Evolutionary conservation across 2,329 filamentous ascomycete genomes (phyloP).

Genomic region (Sordariomycetes sp.): DNA sequence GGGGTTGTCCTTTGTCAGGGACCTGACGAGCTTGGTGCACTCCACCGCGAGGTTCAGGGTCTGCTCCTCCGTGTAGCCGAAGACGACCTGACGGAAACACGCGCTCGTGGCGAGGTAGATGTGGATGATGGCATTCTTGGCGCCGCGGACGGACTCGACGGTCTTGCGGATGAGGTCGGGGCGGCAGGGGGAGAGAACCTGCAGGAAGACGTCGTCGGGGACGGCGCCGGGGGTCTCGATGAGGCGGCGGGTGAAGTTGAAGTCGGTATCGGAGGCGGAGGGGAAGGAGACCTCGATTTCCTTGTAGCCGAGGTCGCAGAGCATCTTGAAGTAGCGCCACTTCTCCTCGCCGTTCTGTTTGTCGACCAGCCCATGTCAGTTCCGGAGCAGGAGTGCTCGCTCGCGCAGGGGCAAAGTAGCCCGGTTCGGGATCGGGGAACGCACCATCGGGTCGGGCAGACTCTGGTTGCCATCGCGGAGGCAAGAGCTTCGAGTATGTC

Average conservation of each 20-base stretch:
- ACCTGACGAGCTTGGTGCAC: conserved; percentile 76
- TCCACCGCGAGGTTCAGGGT: conserved; percentile 69
- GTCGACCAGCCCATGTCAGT: conserved; percentile 6
- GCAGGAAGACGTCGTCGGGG: conserved; percentile 81
- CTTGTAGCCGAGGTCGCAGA: conserved; percentile 85
- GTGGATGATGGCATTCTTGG: conserved; percentile 89
- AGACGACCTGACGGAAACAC: conserved; percentile 87
- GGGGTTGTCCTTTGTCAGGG: conserved; percentile 73
- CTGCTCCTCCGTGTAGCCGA: conserved; percentile 74
- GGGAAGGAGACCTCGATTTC: conserved; percentile 97
- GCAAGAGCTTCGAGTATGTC: conserved; percentile 7
- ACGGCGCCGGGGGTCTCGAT: conserved; percentile 73
- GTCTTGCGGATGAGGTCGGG: conserved; percentile 83
- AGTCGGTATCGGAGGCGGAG: conserved; percentile 88
- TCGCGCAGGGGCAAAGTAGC: neutral
- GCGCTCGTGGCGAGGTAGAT: conserved; percentile 93
- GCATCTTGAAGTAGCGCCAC: conserved; percentile 89
- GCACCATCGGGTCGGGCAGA: conserved; percentile 82
- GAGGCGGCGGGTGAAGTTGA: conserved; percentile 75
- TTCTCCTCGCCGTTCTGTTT: conserved; percentile 83
- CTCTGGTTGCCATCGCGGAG: conserved; percentile 90
- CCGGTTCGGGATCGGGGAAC: neutral
- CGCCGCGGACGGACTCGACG: conserved; percentile 75
- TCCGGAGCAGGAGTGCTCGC: neutral
- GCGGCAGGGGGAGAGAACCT: conserved; percentile 85